Base-by-base conservation (phyloP, 2,329 filamentous ascomycete genomes). In the Bipolaris oryzae region DNA sequence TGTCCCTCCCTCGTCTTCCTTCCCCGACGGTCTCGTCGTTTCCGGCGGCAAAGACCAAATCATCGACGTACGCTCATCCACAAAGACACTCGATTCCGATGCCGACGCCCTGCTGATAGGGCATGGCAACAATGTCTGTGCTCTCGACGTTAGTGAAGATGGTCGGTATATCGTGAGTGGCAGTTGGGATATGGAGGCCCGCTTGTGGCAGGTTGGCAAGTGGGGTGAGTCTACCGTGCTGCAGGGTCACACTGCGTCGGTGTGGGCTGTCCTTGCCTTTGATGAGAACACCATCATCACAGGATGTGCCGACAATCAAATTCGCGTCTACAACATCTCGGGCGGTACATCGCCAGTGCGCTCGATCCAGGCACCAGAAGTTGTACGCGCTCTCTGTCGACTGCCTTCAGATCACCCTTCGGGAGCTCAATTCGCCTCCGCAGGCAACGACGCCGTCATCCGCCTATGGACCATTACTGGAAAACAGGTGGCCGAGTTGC, bases 41-140 rank as follows among this genome's bases (percentile, higher is more conserved):
- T 95, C 93, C 0, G 92, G 91, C 62, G 95, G 95, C 55, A 91
- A 94, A 72, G 95, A 98, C 72, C 89, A 91, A 31, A 90, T 98
- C 62, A 94, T 99, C 68, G 94, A 98, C 74, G 91, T 96, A 46
- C 88, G 92, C 70, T 86, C 88, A 60, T 89, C 91, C 5, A 83
- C 82, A 10, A 85, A 88, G 49, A 76, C 82, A 23, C 81, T 88
- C 1, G 84, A 88, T 31, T 89, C 92, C 63, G 89, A 94, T 76
- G 91, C 94, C 7, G 91, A 96, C 65, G 89, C 91, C 20, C 82
- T 98, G 60, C 83, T 99, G 9, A 81, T 96, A 48, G 94, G 95
- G 11, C 95, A 99, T 74, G 84, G 85, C 18, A 85, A 90, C 74
- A 98, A 98, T 69, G 87, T 99, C 43, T 97, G 94, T 74, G 85